Evolutionary conservation across 129 eudicot genomes (phyloP).

Genomic region (Artemisia annua): DNA sequence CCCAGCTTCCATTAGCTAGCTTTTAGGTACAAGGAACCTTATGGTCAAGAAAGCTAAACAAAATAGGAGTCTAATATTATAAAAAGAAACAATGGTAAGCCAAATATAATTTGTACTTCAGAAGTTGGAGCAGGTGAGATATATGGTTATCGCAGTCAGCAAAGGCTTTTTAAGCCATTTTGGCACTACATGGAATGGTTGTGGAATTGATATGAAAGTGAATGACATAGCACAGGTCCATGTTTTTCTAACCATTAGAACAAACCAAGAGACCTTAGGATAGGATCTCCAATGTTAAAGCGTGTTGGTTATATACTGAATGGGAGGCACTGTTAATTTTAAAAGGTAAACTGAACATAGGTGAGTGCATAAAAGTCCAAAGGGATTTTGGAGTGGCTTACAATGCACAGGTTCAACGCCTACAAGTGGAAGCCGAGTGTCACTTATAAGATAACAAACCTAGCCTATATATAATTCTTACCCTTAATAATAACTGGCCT

Average conservation of each 20-base stretch:
- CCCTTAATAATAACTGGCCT: no score
- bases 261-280: background rate
- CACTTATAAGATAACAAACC: no score
- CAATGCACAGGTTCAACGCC: background rate
- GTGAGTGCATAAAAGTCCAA: background rate
- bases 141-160: no score
- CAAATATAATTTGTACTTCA: background rate
- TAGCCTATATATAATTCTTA: no score
- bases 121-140: background rate
- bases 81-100: background rate
- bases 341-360: background rate
- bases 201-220: no score
- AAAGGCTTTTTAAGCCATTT: no score
- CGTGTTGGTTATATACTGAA: background rate
- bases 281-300: background rate
- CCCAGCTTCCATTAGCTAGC: background rate
- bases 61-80: background rate
- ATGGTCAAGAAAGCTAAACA: background rate
- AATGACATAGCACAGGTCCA: constrained; percentile 8
- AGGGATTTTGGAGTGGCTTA: constrained; percentile 6
- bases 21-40: background rate
- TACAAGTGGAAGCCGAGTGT: background rate
- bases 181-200: no score
- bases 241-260: background rate
- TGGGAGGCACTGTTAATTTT: constrained; percentile 1